Evolutionary conservation across 495 filamentous ascomycete species (phyloP).

Genomic region (Hypoxylon fragiforme): DNA sequence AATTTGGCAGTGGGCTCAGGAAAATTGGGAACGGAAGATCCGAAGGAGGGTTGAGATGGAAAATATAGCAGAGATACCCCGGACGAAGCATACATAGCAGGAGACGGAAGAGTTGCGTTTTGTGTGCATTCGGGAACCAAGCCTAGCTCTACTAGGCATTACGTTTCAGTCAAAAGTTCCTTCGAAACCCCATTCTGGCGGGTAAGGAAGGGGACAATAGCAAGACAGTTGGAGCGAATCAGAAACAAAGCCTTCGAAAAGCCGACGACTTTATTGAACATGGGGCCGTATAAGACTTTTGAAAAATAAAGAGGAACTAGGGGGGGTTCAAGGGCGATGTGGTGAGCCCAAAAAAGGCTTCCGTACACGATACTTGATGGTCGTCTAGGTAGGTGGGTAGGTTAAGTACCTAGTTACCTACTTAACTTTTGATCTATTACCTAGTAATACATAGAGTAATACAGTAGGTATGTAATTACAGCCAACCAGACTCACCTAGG

Average conservation of each 20-base stretch:
- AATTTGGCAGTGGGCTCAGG: slow-evolving; percentile 20
- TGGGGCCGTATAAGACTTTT: slow-evolving; percentile 23
- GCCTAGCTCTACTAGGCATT: slow-evolving; percentile 28
- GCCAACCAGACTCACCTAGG: slow-evolving; percentile 11
- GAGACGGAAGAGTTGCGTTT: slow-evolving; percentile 7
- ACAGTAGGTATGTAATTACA: too few species aligned
- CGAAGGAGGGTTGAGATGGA: slow-evolving; percentile 12
- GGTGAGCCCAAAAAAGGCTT: slow-evolving; percentile 9
- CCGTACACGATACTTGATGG: slow-evolving; percentile 32
- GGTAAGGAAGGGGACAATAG: slow-evolving; percentile 9
- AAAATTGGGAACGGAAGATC: slow-evolving; percentile 18
- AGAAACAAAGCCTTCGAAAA: slow-evolving; percentile 2
- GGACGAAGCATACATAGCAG: slow-evolving; percentile 14
- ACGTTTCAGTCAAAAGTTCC: slow-evolving; percentile 22
- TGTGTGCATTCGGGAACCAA: slow-evolving; percentile 21
- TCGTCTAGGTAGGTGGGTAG: not conserved
- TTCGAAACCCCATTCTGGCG: slow-evolving; percentile 17
- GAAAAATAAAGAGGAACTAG: slow-evolving; percentile 2
- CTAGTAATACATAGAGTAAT: slow-evolving; percentile 12
- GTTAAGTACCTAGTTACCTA: too few species aligned
- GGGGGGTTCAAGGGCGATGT: slow-evolving; percentile 8
- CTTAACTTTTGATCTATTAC: slow-evolving; percentile 18
- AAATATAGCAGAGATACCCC: slow-evolving; percentile 30
- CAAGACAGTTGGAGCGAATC: slow-evolving; percentile 20
- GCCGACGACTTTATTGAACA: slow-evolving; percentile 14